Evolutionary conservation across 2,329 filamentous ascomycete genomes (phyloP), one percentile per base, ranked within the genome.

Genomic region (Rhynchosporium secalis): DNA sequence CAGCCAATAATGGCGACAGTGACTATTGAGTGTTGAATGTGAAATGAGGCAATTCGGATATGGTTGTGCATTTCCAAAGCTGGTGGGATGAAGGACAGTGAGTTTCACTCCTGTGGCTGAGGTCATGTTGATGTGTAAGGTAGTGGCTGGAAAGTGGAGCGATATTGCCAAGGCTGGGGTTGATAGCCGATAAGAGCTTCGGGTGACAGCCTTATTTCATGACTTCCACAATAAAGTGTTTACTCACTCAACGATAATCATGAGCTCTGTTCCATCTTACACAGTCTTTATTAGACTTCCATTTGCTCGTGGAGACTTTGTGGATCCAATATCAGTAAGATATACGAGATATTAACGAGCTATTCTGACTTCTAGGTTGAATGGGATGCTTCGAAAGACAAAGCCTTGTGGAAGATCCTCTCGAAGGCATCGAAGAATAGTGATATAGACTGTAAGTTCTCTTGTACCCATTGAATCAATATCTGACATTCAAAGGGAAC

Each of bases 221-320:
- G 7, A 15, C 47, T 29, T 48, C 46, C 28, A 48, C 26, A 13
- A 26, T 48, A 20, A 20, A 20, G 20, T 20, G 20, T 20, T 51
- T 4, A 38, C 31, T 40, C 10, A 26, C 3, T 28, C 52, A 57
- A 59, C 58, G 62, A 69, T 59, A 43, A 74, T 72, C 68, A 70
- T 71, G 49, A 61, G 60, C 40, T 56, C 63, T 52, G 73, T 74
- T 62, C 72, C 73, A 61, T 67, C 68, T 61, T 75, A 74, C 60
- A 96, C 91, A 13, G 87, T 96, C 63, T 91, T 96, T 72, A 85
- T 99, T 66, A 85, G 93, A 66, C 83, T 98, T n/a, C 95, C 95
- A 29, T 96, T 96, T 72, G 85, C 89, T 41, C 85, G 95, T 61
- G 89, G 90, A 46, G 86, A 90, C 71, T 99, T 99, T 78, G 84